phyloP scores from a whole-genome alignment of 805 yeast species.

The Clavispora fructus region DNA sequence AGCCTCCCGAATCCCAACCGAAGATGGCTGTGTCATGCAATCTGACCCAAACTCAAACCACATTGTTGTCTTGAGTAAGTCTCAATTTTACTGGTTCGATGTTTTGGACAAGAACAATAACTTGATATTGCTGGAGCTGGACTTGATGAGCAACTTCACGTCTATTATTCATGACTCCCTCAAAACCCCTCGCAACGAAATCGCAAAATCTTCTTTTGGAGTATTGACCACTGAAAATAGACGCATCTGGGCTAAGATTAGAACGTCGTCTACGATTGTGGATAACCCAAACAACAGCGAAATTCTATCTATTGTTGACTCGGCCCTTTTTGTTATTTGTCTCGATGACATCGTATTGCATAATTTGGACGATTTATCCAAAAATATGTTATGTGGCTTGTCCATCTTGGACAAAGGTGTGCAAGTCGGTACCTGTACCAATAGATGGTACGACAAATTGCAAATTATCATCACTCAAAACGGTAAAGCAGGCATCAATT shows the following conservation, averaged over 20 bases:
- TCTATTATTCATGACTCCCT: constrained; percentile 73
- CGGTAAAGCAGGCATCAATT: constrained; percentile 89
- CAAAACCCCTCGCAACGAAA: constrained; percentile 46
- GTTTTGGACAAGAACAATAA: constrained; percentile 72
- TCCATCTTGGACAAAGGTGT: constrained; percentile 75
- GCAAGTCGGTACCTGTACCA: constrained; percentile 90
- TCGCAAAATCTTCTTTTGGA: constrained; percentile 78
- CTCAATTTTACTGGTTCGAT: constrained; percentile 94
- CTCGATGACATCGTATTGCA: constrained; percentile 71
- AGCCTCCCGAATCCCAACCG: constrained; percentile 78
- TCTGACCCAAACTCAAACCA: constrained; percentile 72
- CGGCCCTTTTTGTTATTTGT: constrained; percentile 78
- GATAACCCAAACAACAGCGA: constrained; percentile 56
- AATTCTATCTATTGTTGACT: constrained; percentile 69
- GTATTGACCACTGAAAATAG: constrained; percentile 87
- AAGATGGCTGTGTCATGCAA: constrained; percentile 78
- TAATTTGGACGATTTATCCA: constrained; percentile 60
- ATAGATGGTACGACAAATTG: constrained; percentile 90
- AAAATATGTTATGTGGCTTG: constrained; percentile 85
- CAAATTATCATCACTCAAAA: constrained; percentile 83
- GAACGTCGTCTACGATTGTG: constrained; percentile 42
- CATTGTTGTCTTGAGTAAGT: constrained; percentile 73
- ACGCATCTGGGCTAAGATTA: constrained; percentile 76
- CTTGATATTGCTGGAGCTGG: constrained; percentile 67
- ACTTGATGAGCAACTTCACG: constrained; percentile 67